Base-by-base conservation (phyloP, 108 stramenopile genomes). In the Pseudonitzschia delicatissima region DNA sequence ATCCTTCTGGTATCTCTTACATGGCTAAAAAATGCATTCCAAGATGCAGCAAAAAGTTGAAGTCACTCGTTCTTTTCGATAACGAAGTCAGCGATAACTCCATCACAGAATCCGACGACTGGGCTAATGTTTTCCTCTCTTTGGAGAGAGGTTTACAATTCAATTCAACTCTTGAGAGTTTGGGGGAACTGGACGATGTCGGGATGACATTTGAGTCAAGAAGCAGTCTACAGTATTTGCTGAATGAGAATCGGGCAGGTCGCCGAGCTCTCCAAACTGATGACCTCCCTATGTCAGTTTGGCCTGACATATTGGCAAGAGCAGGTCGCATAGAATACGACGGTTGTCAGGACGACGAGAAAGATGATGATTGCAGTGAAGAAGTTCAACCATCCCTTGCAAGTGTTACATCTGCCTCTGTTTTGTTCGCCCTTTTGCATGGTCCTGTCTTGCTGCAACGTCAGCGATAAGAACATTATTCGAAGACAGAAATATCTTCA, bases 231-330 rank as follows among this genome's bases (percentile, higher is more conserved):
- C 53, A 33, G 4, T 29, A 55, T 15, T 33, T 55, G 13, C 31
- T 55, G 53, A 33, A 55, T 55, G 6, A 31, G 29, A 55, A 55
- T 55, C 53, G 53, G 6, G 53, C 15, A 12, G 53, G 53, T 28
- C 31, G 53, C 12, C 53, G 53, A n/a, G 53, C 53, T 9, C 32
- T 32, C 13, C 26, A 6, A 8, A 27, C 31, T 13, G 11, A 55
- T 27, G 32, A 35, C 17, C 29, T 55, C 1, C 53, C 53, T 2
- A 11, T 55, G 32, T 27, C 31, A 17, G 53, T 29, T 34, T 55
- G 53, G 53, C 12, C 53, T 2, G n/a, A 55, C n/a, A 29, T 55
- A 17, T 55, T 55, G 53, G 53, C 53, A 33, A 31, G 53, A 33
- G 53, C 53, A 8, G 53, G 53, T 11, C 29, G 32, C 53, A 33